Conservation (phyloP, 345 rosid species). For the Carallia pectinifolia region DNA sequence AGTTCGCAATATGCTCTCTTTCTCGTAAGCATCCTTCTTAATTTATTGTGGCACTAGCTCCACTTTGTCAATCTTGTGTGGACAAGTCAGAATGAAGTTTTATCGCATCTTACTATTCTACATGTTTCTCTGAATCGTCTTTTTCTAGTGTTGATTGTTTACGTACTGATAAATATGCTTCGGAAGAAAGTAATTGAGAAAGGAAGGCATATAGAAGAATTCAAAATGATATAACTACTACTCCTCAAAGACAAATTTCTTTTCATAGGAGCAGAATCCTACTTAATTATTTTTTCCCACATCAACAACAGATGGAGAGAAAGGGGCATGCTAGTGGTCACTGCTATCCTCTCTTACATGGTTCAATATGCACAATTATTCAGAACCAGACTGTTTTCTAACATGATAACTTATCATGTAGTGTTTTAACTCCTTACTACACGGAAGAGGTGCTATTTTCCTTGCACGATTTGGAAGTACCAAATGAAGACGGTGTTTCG, state of each 20-base stretch:
- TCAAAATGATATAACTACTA: no score
- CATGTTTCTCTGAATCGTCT: no score
- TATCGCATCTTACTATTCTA: no score
- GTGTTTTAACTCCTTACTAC: slow-evolving; percentile 95
- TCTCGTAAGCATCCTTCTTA: slow-evolving; percentile 74
- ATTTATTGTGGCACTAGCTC: not conserved
- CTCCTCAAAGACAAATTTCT: no score
- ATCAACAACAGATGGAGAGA: no score
- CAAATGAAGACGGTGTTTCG: slow-evolving; percentile 97
- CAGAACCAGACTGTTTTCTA: not conserved
- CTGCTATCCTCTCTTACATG: not conserved
- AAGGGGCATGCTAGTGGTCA: no score
- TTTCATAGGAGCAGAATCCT: no score
- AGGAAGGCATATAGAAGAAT: no score
- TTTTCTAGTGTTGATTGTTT: no score
- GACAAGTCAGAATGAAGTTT: not conserved
- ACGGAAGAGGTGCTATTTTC: slow-evolving; percentile 93
- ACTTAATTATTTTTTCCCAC: no score
- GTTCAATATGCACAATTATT: not conserved
- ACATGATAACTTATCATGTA: slow-evolving; percentile 30
- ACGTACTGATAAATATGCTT: no score
- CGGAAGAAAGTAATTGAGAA: no score
- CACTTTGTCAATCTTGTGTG: not conserved
- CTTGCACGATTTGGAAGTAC: slow-evolving; percentile 60
- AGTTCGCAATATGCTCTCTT: slow-evolving; percentile 99